These are phyloP conservation scores for Danielia oregonensis DNA, from an alignment of 805 yeast genomes.

Conservation along the genomic window DNA sequence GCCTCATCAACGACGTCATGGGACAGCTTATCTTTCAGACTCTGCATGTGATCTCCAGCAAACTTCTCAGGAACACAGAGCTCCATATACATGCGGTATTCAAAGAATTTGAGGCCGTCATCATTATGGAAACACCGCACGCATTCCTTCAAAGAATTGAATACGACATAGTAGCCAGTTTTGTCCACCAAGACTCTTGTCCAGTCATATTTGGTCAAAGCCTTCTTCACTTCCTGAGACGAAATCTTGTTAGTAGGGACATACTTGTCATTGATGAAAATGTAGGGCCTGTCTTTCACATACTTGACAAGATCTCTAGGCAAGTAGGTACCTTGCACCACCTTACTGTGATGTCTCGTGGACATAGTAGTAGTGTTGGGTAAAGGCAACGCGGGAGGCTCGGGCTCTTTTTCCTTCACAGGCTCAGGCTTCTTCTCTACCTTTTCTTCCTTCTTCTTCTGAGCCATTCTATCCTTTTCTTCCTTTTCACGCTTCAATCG, in stretches of 20 bases:
- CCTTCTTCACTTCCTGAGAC: slow-evolving; percentile 56
- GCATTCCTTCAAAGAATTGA: slow-evolving; percentile 57
- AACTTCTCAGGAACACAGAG: slow-evolving; percentile 48
- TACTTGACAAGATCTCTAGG: slow-evolving; percentile 48
- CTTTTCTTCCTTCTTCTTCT: slow-evolving; percentile 7
- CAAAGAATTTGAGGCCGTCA: slow-evolving; percentile 52
- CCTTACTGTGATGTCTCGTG: slow-evolving; percentile 25
- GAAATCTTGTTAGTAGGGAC: slow-evolving; percentile 46
- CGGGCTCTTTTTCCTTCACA: slow-evolving; percentile 2
- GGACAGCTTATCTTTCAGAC: neutral
- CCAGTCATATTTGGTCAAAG: slow-evolving; percentile 60
- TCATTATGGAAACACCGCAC: slow-evolving; percentile 55
- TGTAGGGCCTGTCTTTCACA: slow-evolving; percentile 55
- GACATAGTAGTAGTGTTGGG: slow-evolving; percentile 37
- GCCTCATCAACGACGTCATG: slow-evolving; percentile 55
- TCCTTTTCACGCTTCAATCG: slow-evolving; percentile 28
- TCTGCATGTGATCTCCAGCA: slow-evolving; percentile 13
- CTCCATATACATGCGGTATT: slow-evolving; percentile 54
- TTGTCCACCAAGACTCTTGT: slow-evolving; percentile 59
- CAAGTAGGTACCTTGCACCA: slow-evolving; percentile 34
- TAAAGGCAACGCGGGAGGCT: slow-evolving; percentile 7
- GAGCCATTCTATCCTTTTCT: slow-evolving; percentile 25
- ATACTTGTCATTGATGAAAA: slow-evolving; percentile 50
- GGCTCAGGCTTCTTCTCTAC: slow-evolving; percentile 5
- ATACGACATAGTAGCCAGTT: slow-evolving; percentile 69